phyloP scores from a whole-genome alignment of 2,329 filamentous ascomycete genomes.

The Paraphoma sp. region DNA sequence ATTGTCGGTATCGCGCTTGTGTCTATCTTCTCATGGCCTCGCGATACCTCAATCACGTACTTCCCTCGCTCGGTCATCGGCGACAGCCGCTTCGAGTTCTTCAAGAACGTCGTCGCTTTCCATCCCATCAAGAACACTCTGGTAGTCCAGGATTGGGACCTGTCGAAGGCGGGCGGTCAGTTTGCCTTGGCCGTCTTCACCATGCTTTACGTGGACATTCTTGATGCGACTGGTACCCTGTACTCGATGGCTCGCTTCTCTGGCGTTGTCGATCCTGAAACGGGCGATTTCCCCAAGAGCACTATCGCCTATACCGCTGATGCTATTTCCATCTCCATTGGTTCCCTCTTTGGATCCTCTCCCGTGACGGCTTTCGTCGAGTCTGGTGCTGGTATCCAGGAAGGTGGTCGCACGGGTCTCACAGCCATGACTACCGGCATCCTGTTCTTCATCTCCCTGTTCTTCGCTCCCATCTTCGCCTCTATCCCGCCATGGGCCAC shows the following conservation, averaged over 20 bases:
- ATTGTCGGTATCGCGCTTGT: conserved; percentile 83
- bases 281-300: conserved; percentile 88
- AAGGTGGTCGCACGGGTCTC: conserved; percentile 82
- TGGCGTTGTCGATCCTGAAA: conserved; percentile 78
- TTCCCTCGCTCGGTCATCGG: conserved; percentile 77
- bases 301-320: conserved; percentile 84
- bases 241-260: conserved; percentile 91
- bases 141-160: conserved; percentile 75
- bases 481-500: conserved; percentile 91
- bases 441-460: conserved; percentile 80
- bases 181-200: conserved; percentile 86
- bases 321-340: conserved; percentile 79
- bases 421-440: conserved; percentile 79
- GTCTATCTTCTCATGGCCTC: conserved; percentile 87
- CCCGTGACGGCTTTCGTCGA: conserved; percentile 89
- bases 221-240: conserved; percentile 80
- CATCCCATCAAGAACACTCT: conserved; percentile 75
- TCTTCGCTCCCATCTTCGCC: conserved; percentile 90
- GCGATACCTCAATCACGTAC: conserved; percentile 75
- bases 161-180: conserved; percentile 72
- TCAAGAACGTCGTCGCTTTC: conserved; percentile 85
- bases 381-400: conserved; percentile 84
- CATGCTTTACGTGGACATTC: conserved; percentile 88
- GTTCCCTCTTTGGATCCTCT: conserved; percentile 76
- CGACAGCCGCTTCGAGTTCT: conserved; percentile 78